phyloP scores from a whole-genome alignment of 2,329 filamentous ascomycete genomes.

The Fusarium ambrosium region DNA sequence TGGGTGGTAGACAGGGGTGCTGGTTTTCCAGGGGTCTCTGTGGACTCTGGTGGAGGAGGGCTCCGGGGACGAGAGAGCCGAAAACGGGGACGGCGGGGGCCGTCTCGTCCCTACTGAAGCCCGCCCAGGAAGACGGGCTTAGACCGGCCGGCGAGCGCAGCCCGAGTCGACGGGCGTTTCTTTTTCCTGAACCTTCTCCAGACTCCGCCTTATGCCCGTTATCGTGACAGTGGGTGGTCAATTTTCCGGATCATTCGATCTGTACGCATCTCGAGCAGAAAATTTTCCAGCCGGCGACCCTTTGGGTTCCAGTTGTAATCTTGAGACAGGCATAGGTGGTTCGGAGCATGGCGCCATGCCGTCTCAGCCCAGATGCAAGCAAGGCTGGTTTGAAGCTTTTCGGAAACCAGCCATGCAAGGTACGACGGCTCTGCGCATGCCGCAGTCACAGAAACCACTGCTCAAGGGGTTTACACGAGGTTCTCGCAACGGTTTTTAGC shows the following conservation, averaged over 20 bases:
- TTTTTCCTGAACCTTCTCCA: slow-evolving; percentile 25
- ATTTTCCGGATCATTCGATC: slow-evolving; percentile 33
- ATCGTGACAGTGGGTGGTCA: slow-evolving; percentile 22
- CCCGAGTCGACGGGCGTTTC: slow-evolving; percentile 24
- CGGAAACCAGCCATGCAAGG: slow-evolving; percentile 26
- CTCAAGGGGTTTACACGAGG: not conserved
- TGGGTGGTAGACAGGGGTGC: slow-evolving; percentile 44
- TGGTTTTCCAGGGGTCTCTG: slow-evolving; percentile 37
- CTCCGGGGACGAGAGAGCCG: slow-evolving; percentile 35
- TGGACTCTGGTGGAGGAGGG: slow-evolving; percentile 35
- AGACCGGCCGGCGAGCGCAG: slow-evolving; percentile 30
- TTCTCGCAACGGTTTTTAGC: not conserved
- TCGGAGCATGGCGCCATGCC: slow-evolving; percentile 26
- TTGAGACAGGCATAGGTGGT: slow-evolving; percentile 13
- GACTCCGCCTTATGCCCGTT: slow-evolving; percentile 34
- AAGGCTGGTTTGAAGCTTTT: slow-evolving; percentile 20
- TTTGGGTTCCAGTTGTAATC: slow-evolving; percentile 13
- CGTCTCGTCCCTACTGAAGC: not conserved
- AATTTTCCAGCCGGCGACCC: slow-evolving; percentile 16
- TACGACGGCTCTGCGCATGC: slow-evolving; percentile 15
- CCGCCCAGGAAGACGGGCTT: not conserved
- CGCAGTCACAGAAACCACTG: not conserved
- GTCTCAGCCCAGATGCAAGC: slow-evolving; percentile 28
- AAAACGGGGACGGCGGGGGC: slow-evolving; percentile 25
- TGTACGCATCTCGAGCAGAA: slow-evolving; percentile 21